Base-by-base conservation (phyloP, 495 filamentous ascomycete species). In the Aspergillus heteromorphus region DNA sequence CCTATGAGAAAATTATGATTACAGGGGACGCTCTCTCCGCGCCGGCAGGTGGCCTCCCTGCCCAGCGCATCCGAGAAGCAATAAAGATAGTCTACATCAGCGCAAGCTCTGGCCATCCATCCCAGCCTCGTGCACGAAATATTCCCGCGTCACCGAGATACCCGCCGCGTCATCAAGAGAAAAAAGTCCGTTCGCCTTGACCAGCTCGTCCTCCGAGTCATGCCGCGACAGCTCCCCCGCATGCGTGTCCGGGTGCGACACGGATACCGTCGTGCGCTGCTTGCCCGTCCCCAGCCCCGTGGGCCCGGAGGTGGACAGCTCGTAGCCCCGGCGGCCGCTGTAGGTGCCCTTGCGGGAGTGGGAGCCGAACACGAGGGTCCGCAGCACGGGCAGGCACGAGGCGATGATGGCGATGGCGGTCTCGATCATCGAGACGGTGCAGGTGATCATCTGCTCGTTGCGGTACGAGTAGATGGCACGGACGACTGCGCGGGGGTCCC, bases 361-460 rank as follows among this genome's bases (percentile, higher is more conserved):
- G 8, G 60, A 61, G 38, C 60, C 56, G 48, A 66, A 66, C 20
- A 66, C 41, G 1, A 66, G 51, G 5, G 58, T 62, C 31, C 63
- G 63, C n/a, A 66, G 56, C 19, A 63, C 63, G 38, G 63, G 63
- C 19, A 66, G 63, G 34, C 58, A 66, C 18, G 58, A 61, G 17
- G 63, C 63, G 48, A 66, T 63, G 48, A 63, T 63, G 16, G 63
- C 63, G 43, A 63, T 63, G 21, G 60, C 48, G 27, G 60, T 61
- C 57, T 66, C 63, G 50, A 66, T 49, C 60, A 66, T 63, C 25
- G 60, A 63, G 30, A 65, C 62, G 43, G 62, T 61, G 54, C 62
- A 65, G 45, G 59, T 65, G 29, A 65, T 62, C 54, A 65, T 59
- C 53, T 65, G 62, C 30, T 62, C 54, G 45, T 57, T 57, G 40